phyloP scores from a whole-genome alignment of 345 rosid species.

The Limnanthes douglasii region DNA sequence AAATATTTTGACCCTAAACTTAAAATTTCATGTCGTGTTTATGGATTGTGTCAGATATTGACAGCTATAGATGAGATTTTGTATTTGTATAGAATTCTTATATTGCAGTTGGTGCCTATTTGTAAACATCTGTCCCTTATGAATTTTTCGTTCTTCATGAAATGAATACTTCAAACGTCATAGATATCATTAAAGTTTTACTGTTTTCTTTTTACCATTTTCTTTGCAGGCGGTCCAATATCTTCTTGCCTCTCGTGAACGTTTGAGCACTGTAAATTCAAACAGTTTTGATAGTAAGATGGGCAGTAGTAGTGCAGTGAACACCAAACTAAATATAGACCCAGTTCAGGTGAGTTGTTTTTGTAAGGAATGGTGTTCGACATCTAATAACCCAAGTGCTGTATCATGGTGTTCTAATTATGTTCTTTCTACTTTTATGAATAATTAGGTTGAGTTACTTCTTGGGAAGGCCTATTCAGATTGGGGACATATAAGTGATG shows the following conservation, averaged over 20 bases:
- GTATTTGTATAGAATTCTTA: no score
- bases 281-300: constrained; percentile 11
- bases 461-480: constrained; percentile 95
- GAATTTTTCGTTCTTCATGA: no score
- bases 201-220: not conserved
- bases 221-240: constrained; percentile 69
- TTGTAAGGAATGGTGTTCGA: no score
- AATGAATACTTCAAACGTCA: no score
- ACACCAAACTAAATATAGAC: constrained; percentile 25
- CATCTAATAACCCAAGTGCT: constrained; percentile 2
- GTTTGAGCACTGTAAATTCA: constrained; percentile 23
- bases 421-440: no score
- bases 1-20: no score
- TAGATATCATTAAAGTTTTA: not conserved
- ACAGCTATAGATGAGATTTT: no score
- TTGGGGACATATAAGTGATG: constrained; percentile 88
- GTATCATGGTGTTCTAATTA: no score
- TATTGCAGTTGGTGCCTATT: no score
- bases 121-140: no score
- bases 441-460: constrained; percentile 83
- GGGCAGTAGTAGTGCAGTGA: constrained; percentile 16
- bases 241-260: constrained; percentile 50
- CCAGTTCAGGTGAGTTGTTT: constrained; percentile 51
- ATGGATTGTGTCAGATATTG: no score
- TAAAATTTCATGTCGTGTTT: no score